These are phyloP conservation scores for Neonectria hederae DNA, from an alignment of 2,329 filamentous ascomycete genomes.

Conservation along the genomic window DNA sequence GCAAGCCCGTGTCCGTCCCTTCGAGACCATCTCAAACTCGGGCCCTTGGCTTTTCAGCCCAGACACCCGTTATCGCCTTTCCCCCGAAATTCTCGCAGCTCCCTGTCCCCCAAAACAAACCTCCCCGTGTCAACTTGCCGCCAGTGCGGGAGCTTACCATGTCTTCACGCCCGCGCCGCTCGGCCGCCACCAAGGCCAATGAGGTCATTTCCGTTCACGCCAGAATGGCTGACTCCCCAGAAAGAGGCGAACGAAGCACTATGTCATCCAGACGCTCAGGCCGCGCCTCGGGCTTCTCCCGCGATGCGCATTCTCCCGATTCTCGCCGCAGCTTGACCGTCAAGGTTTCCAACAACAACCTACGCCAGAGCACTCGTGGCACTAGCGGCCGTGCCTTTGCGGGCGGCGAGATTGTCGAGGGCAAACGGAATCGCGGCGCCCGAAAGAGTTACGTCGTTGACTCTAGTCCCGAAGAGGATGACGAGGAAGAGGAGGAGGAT, in stretches of 20 bases:
- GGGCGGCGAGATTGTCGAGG: conserved; percentile 58
- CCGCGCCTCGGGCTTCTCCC: conserved; percentile 55
- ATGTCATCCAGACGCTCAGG: conserved; percentile 65
- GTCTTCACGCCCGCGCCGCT: conserved; percentile 59
- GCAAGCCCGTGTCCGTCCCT: not conserved
- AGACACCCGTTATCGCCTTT: conserved; percentile 2
- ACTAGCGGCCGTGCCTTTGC: conserved; percentile 52
- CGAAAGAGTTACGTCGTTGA: conserved; percentile 71
- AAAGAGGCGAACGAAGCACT: conserved; percentile 50
- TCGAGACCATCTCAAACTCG: not conserved
- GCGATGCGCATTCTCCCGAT: conserved; percentile 58
- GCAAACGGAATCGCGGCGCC: conserved; percentile 62
- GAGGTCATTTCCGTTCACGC: conserved; percentile 55
- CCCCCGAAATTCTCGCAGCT: conserved; percentile 13
- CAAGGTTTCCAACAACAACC: conserved; percentile 62
- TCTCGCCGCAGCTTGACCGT: conserved; percentile 59
- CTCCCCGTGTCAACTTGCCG: conserved; percentile 16
- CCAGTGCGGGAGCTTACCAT: conserved; percentile 47
- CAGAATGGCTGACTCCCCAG: conserved; percentile 53
- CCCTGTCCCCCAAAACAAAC: not conserved
- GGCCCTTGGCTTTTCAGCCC: conserved; percentile 2
- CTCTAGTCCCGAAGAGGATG: conserved; percentile 60
- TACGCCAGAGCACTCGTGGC: conserved; percentile 59
- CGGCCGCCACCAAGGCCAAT: conserved; percentile 54
- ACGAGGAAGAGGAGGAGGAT: conserved; percentile 51